Conservation (phyloP, 2,329 filamentous ascomycete genomes). For the Fusarium ambrosium region DNA sequence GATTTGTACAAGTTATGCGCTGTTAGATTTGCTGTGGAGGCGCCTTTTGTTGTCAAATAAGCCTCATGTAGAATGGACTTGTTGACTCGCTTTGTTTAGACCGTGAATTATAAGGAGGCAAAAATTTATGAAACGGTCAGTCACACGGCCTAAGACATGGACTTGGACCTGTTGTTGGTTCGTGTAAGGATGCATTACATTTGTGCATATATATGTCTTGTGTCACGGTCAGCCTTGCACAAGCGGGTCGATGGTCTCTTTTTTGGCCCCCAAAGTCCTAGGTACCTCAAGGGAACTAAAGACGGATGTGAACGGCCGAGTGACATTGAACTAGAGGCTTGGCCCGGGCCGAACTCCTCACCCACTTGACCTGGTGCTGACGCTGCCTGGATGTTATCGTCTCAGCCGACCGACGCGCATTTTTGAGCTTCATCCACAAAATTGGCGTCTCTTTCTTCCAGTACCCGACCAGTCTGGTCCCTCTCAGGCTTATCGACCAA, state of each 20-base stretch:
- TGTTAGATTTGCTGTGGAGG: conserved; percentile 9
- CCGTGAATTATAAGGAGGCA: background rate
- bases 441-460: background rate
- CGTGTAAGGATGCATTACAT: background rate
- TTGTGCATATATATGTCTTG: background rate
- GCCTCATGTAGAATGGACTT: background rate
- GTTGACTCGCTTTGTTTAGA: background rate
- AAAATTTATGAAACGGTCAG: background rate
- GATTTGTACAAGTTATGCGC: conserved; percentile 6
- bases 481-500: background rate
- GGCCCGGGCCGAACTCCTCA: background rate
- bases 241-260: background rate
- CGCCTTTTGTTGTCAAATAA: background rate
- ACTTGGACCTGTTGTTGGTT: background rate
- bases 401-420: background rate
- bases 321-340: background rate
- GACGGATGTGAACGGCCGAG: background rate
- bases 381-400: background rate
- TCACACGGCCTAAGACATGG: background rate
- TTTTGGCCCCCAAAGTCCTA: background rate
- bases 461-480: background rate
- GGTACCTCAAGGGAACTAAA: background rate
- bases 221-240: background rate
- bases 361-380: background rate
- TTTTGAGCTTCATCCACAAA: background rate